phyloP scores from a whole-genome alignment of 805 yeast species.

The Zygotorulaspora sp. region DNA sequence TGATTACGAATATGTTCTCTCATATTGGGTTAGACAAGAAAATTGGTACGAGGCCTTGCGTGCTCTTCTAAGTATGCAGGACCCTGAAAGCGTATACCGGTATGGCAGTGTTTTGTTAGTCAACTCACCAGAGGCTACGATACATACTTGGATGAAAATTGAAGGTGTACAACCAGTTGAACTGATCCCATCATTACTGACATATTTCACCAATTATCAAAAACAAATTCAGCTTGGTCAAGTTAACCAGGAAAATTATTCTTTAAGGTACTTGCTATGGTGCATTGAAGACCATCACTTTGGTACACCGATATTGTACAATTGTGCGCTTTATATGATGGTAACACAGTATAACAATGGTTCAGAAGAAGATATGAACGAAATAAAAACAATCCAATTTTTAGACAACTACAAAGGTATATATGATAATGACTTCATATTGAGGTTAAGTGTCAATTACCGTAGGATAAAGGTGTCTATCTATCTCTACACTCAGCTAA shows the following conservation, averaged over 20 bases:
- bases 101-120: conserved; percentile 65
- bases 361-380: conserved; percentile 35
- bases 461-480: conserved; percentile 62
- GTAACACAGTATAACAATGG: conserved; percentile 39
- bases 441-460: conserved; percentile 65
- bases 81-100: conserved; percentile 51
- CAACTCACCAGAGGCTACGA: conserved; percentile 64
- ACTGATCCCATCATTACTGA: conserved; percentile 70
- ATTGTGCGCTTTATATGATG: conserved; percentile 64
- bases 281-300: conserved; percentile 44
- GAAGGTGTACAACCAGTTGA: conserved; percentile 52
- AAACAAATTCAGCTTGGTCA: conserved; percentile 7
- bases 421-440: conserved; percentile 63
- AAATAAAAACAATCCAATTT: conserved; percentile 46
- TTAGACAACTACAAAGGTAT: conserved; percentile 41
- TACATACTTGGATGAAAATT: conserved; percentile 69
- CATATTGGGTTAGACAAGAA: conserved; percentile 62
- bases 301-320: conserved; percentile 53
- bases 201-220: conserved; percentile 51
- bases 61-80: conserved; percentile 47
- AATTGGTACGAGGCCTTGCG: conserved; percentile 72
- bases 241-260: conserved; percentile 48
- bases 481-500: conserved; percentile 62
- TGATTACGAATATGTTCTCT: conserved; percentile 65
- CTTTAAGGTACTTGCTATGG: conserved; percentile 57